Conservation (phyloP, 129 eudicot genomes). For the Gnaphalium uliginosum region DNA sequence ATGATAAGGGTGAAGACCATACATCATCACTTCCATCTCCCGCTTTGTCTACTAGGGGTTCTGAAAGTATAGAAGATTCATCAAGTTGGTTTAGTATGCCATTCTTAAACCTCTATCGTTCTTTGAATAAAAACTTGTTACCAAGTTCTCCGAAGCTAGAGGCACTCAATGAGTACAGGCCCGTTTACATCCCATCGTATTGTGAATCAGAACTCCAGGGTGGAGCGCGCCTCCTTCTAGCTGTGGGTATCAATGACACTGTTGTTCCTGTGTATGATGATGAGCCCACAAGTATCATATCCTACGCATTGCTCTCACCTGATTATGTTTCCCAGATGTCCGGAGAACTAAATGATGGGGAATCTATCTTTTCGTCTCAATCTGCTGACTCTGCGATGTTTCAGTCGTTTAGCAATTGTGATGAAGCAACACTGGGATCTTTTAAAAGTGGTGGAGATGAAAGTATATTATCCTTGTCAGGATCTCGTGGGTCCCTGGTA, state of each 20-base stretch:
- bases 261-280: constrained; percentile 90
- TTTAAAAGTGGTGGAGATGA: constrained; percentile 71
- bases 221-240: constrained; percentile 65
- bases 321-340: constrained; percentile 66
- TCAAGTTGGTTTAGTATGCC: constrained; percentile 82
- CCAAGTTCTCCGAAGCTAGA: constrained; percentile 61
- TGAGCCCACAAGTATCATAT: constrained; percentile 94
- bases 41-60: constrained; percentile 41
- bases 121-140: constrained; percentile 59
- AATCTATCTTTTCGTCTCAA: constrained; percentile 47
- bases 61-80: constrained; percentile 61
- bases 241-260: constrained; percentile 70
- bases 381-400: constrained; percentile 56
- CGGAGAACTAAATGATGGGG: constrained; percentile 66
- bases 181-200: constrained; percentile 65
- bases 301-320: constrained; percentile 64
- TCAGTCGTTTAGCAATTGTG: constrained; percentile 52
- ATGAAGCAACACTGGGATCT: constrained; percentile 57
- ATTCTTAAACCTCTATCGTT: constrained; percentile 67
- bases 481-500: constrained; percentile 54
- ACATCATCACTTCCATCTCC: constrained; percentile 45
- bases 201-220: constrained; percentile 65
- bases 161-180: constrained; percentile 57
- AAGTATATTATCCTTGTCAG: constrained; percentile 55
- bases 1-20: constrained; percentile 45